Evolutionary conservation across 2,329 filamentous ascomycete genomes (phyloP).

Genomic region (Dactylellina parvicollis): DNA sequence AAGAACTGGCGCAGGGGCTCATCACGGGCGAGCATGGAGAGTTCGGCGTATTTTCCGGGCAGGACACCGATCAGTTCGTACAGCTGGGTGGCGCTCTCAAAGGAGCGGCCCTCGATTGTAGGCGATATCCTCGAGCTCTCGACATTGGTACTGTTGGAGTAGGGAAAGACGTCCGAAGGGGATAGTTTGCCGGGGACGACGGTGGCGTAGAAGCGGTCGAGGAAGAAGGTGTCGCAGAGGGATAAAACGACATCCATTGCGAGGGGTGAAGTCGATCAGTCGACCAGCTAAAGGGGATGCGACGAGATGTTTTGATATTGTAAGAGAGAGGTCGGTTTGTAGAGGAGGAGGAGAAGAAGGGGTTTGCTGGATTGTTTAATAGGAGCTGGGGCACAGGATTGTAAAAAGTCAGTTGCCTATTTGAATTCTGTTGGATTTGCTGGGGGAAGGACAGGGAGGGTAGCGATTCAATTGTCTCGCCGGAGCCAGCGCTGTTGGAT

Average conservation of each 20-base stretch:
- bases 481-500: neutral
- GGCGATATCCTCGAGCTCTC: conserved; percentile 68
- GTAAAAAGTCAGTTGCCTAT: conserved; percentile 32
- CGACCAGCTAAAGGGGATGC: neutral
- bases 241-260: conserved; percentile 94
- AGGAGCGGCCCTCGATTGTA: conserved; percentile 16
- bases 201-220: conserved; percentile 80
- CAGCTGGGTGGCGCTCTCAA: conserved; percentile 38
- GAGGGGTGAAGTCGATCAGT: conserved; percentile 51
- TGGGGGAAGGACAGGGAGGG: conserved; percentile 6
- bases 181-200: conserved; percentile 61
- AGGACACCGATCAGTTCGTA: conserved; percentile 67
- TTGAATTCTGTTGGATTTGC: conserved; percentile 5
- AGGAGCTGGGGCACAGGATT: conserved; percentile 2
- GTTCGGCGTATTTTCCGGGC: conserved; percentile 79
- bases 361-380: neutral
- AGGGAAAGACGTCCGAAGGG: conserved; percentile 64
- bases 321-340: neutral
- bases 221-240: conserved; percentile 80
- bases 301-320: neutral
- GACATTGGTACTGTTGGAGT: conserved; percentile 65
- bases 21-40: conserved; percentile 80
- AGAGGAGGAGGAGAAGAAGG: neutral
- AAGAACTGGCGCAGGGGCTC: conserved; percentile 78
- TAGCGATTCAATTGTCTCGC: conserved; percentile 7